Conservation (phyloP, 371 early-diverging fungal genomes). For the Mucor saturninus region DNA sequence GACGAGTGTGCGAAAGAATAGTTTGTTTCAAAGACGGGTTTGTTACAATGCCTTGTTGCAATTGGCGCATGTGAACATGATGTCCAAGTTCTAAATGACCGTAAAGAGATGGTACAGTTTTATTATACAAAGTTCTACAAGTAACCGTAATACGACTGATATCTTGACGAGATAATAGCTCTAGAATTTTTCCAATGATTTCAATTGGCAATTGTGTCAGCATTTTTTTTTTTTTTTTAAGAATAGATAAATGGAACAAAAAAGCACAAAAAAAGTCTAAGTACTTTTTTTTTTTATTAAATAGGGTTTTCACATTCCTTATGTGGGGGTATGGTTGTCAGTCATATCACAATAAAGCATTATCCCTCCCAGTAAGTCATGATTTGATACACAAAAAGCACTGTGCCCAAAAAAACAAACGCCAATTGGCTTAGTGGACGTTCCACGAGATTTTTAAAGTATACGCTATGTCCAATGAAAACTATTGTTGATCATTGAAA, state of each 20-base stretch:
- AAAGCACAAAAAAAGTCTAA: background rate
- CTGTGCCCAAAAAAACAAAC: too few relatives aligned
- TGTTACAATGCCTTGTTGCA: conserved; percentile 1
- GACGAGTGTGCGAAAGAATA: conserved; percentile 19
- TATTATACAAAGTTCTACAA: background rate
- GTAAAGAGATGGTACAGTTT: background rate
- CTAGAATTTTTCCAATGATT: background rate
- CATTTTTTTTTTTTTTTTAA: background rate
- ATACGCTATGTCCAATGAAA: too few relatives aligned
- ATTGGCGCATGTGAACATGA: conserved; percentile 2
- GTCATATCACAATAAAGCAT: too few relatives aligned
- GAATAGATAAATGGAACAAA: background rate
- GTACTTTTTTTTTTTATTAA: too few relatives aligned
- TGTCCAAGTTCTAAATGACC: conserved; percentile 2
- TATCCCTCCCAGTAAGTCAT: too few relatives aligned
- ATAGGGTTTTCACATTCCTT: too few relatives aligned
- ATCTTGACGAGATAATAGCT: background rate
- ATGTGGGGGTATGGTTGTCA: too few relatives aligned
- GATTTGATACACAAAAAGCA: too few relatives aligned
- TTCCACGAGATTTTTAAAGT: too few relatives aligned
- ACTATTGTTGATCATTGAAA: too few relatives aligned
- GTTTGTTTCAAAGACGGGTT: conserved; percentile 5
- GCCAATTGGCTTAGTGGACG: too few relatives aligned
- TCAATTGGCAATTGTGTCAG: conserved; percentile 1
- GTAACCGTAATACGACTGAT: background rate